phyloP scores from a whole-genome alignment of 192 early-diverging fungal genomes.

The Oehlia diaphana region DNA sequence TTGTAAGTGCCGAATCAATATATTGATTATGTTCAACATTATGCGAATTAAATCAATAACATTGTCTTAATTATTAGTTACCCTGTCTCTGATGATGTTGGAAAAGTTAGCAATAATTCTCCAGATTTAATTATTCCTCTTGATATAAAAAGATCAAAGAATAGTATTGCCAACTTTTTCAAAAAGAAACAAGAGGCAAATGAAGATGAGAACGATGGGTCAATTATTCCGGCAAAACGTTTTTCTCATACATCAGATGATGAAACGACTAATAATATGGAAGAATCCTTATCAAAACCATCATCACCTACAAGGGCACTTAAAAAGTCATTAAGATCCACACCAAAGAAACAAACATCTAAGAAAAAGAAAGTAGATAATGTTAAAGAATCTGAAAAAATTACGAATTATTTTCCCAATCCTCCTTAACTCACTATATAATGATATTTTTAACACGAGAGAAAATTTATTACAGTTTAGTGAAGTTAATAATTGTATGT shows the following conservation, averaged over 20 bases:
- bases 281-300: background rate
- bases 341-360: background rate
- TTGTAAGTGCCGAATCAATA: background rate
- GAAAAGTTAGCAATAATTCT: slow-evolving; percentile 45
- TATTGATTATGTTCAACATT: background rate
- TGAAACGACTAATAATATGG: background rate
- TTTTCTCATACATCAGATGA: background rate
- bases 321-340: background rate
- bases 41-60: background rate
- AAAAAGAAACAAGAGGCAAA: background rate
- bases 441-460: no score
- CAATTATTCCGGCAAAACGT: background rate
- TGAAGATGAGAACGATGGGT: background rate
- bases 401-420: background rate
- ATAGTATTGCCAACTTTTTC: background rate
- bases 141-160: slow-evolving; percentile 23
- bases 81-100: slow-evolving; percentile 51
- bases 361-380: background rate
- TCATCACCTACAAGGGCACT: background rate
- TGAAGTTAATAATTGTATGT: no score
- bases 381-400: background rate
- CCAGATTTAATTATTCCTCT: slow-evolving; percentile 48
- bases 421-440: background rate
- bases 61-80: slow-evolving; percentile 37
- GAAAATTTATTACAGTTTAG: no score